Evolutionary conservation across 2,329 filamentous ascomycete genomes (phyloP).

Genomic region (Zymoseptoria pseudotritici): DNA sequence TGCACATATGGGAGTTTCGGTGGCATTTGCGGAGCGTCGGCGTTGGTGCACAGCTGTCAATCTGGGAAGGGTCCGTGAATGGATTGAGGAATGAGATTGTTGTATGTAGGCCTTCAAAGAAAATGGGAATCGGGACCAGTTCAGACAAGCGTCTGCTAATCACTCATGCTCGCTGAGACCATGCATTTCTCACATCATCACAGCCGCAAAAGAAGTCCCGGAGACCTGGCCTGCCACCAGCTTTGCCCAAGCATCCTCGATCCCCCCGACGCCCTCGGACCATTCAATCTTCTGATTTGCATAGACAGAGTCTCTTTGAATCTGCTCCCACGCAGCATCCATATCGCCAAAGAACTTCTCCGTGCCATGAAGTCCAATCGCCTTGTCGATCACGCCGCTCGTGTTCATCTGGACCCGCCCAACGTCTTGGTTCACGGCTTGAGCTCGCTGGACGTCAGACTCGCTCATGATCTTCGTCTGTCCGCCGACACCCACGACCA

Average conservation of each 20-base stretch:
- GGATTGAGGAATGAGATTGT: background rate
- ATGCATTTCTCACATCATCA: background rate
- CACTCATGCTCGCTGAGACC: too few species aligned
- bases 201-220: background rate
- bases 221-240: background rate
- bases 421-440: background rate
- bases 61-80: background rate
- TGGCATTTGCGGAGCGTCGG: background rate
- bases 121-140: too few species aligned
- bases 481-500: conserved; percentile 11
- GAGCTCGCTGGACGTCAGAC: background rate
- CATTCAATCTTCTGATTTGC: background rate
- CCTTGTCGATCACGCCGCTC: conserved; percentile 7
- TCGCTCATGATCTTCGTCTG: conserved; percentile 1
- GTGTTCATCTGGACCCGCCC: conserved; percentile 16
- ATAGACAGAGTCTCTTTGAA: background rate
- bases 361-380: conserved; percentile 3
- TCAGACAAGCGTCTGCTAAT: too few species aligned
- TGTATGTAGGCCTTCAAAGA: background rate
- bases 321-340: conserved; percentile 3
- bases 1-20: background rate
- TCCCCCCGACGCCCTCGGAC: background rate
- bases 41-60: background rate
- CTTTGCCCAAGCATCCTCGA: background rate
- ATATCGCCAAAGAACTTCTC: conserved; percentile 7